Evolutionary conservation across 345 rosid genomes (phyloP), one percentile per base, ranked within the genome.

Genomic region (Mercurialis annua): DNA sequence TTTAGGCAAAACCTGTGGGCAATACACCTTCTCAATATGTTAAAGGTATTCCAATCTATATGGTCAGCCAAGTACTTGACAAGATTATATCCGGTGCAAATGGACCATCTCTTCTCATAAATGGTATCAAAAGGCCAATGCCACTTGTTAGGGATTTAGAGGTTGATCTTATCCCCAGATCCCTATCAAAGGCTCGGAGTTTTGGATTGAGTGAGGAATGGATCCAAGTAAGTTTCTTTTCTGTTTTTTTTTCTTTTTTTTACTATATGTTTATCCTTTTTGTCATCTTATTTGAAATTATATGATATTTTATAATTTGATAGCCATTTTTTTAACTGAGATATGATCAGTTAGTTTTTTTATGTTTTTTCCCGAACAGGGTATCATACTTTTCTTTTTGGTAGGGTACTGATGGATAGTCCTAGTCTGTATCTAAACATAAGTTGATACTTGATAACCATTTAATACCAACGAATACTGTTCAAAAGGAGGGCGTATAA

Each of bases 161-260:
- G 85, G 96, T 84, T 71, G 97, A 92, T 67, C 77, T 92, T 61
- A 83, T 83, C 79, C 88, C 92, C 72, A 87, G 87, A 34, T 71
- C 84, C 79, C 97, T 92, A 68, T 92, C 98, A 65, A 92, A 92
- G 82, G 97, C 98, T 30, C 81, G 98, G 73, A 90, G 92, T 73
- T 92, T 84, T 71, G 96, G 96, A 73, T 74, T 92, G 71, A 88
- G 83, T 62, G 92, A 87, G 63, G 81, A 85, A 34, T 92, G 96
- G 98, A 84, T 86, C 82, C 90, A 88, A 66, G 96, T 89, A 80
- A 62, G 83, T 49, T 21, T 56, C 17, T 48, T 40, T 40, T 40
- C 4, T n/a, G n/a, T n/a, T n/a, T n/a, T n/a, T n/a, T n/a, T n/a
- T n/a, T n/a, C n/a, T n/a, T n/a, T n/a, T n/a, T n/a, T n/a, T n/a